These are phyloP conservation scores for Martiniozyma abietophila DNA, from an alignment of 805 yeast species.

Conservation along the genomic window DNA sequence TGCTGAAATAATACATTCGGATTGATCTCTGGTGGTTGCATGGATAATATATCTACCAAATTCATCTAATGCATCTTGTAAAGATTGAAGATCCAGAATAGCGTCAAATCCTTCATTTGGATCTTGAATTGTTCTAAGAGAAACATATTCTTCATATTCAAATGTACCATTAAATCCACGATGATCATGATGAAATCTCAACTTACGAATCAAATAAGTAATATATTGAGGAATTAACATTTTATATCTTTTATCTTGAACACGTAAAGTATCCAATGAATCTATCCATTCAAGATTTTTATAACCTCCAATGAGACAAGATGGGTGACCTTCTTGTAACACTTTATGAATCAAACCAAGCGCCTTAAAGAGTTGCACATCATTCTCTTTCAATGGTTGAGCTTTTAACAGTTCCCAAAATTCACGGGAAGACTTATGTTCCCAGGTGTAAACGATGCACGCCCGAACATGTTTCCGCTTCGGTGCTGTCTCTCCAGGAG, in stretches of 20 bases:
- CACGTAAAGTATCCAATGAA: slow-evolving; percentile 52
- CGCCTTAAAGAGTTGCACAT: slow-evolving; percentile 78
- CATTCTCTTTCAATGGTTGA: slow-evolving; percentile 73
- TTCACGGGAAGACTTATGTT: slow-evolving; percentile 72
- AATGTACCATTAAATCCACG: slow-evolving; percentile 91
- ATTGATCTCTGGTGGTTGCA: slow-evolving; percentile 41
- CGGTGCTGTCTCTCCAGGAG: slow-evolving; percentile 81
- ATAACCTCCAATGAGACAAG: slow-evolving; percentile 71
- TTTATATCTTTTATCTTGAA: slow-evolving; percentile 47
- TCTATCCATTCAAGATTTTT: slow-evolving; percentile 70
- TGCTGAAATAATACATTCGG: slow-evolving; percentile 77
- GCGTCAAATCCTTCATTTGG: slow-evolving; percentile 95
- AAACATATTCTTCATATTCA: slow-evolving; percentile 91
- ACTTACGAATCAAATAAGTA: slow-evolving; percentile 56
- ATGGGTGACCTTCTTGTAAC: slow-evolving; percentile 95
- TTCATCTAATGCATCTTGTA: slow-evolving; percentile 78
- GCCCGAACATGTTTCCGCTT: slow-evolving; percentile 94
- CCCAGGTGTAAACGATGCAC: slow-evolving; percentile 95
- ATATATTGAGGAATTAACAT: slow-evolving; percentile 72
- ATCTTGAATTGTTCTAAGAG: slow-evolving; percentile 78
- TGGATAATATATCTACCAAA: slow-evolving; percentile 68
- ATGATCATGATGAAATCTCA: slow-evolving; percentile 75
- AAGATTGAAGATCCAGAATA: slow-evolving; percentile 70
- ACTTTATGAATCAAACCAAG: slow-evolving; percentile 82
- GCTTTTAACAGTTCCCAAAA: slow-evolving; percentile 79